Base-by-base conservation (phyloP, 1,284 basidiomycete species). In the Abortiporus biennis region DNA sequence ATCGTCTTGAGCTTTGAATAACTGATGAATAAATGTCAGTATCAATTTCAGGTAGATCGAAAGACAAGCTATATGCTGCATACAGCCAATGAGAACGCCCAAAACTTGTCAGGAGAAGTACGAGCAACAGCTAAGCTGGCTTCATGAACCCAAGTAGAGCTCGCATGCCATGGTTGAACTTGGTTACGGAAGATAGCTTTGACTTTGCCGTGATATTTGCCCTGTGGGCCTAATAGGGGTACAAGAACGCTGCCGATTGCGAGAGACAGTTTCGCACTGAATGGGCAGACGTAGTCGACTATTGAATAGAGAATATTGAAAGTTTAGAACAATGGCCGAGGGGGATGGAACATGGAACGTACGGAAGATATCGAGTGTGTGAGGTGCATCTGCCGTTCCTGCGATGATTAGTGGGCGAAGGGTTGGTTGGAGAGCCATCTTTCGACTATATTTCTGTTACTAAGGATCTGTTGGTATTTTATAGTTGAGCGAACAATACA, bases 211-310 rank as follows among this genome's bases (percentile, higher is more conserved):
- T 74, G 69, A 61, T 91, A 92, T 56, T 75, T 72, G 12, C 86
- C 85, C 12, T 78, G 79, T 13, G 69, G 57, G 15, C 65, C 66
- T 45, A 87, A 57, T 45, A 75, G 62, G 15, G 83, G 85, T 47
- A 69, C 75, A 38, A 88, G 64, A 37, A 83, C 66, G 6, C 52
- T 64, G 36, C 87, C 74, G 47, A 88, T 74, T n/a, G 71, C 67
- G 16, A 67, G 55, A 2, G 77, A 66, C 38, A 85, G 55, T 62
- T 86, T 88, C 11, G 75, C 76, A 49, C 82, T 85, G 71, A 77
- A 94, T 0, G 92, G 92, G 58, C 92, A 94, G 52, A 91, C 83
- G 57, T 87, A 90, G 65, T 93, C 91, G 62, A 87, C 85, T 87
- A 47, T 24, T 24, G 6, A 41, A 5, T 22, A 3, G 9, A 13